Evolutionary conservation across 177 flowering plant species (phyloP).

Genomic region (Vitis hybrid): DNA sequence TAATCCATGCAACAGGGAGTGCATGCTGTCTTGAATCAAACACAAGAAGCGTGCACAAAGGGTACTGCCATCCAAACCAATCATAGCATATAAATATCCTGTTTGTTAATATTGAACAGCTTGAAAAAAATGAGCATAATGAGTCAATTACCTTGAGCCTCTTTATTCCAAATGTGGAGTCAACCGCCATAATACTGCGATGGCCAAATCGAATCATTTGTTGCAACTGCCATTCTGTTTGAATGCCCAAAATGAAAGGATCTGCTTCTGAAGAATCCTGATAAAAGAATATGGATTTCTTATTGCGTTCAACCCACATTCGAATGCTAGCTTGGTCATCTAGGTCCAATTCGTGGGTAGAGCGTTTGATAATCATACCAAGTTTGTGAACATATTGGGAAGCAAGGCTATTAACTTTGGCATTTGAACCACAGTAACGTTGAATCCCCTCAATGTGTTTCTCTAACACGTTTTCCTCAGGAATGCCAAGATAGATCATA

Average conservation of each 20-base stretch:
- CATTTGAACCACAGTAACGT: conserved; percentile 79
- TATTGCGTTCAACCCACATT: conserved; percentile 86
- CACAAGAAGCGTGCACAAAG: conserved; percentile 86
- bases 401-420: conserved; percentile 68
- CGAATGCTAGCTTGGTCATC: conserved; percentile 93
- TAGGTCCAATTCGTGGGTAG: conserved; percentile 92
- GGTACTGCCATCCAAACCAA: conserved; percentile 60
- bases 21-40: conserved; percentile 97
- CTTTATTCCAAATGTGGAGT: conserved; percentile 93
- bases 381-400: conserved; percentile 90
- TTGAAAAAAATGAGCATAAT: conserved; percentile 1
- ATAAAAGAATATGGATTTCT: conserved; percentile 75
- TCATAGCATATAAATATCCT: conserved; percentile 11
- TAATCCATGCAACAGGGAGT: conserved; percentile 93
- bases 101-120: not conserved
- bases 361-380: conserved; percentile 82
- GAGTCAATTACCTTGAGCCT: conserved; percentile 66
- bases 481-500: conserved; percentile 91
- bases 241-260: conserved; percentile 87
- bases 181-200: conserved; percentile 79
- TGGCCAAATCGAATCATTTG: conserved; percentile 98
- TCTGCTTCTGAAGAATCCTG: conserved; percentile 78
- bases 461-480: conserved; percentile 86
- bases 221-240: conserved; percentile 97
- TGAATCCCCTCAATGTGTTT: conserved; percentile 92